Conservation (phyloP, 306 rosid genomes). For the Trichosanthes truncata region DNA sequence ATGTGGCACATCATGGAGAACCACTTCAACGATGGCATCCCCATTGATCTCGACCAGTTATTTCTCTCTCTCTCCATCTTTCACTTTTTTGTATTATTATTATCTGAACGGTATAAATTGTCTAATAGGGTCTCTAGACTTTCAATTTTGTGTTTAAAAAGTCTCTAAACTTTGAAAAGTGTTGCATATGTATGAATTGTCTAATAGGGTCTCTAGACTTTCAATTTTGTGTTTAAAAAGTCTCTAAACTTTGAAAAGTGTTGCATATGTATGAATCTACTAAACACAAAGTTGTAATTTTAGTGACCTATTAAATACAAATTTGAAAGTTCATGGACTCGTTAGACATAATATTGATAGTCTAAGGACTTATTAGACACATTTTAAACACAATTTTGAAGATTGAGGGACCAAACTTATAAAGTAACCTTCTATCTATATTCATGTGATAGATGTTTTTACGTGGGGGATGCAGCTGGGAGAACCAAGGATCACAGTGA, state of each 20-base stretch:
- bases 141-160: too few species aligned
- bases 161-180: too few species aligned
- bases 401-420: not conserved
- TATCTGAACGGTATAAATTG: not conserved
- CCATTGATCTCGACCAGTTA: conserved; percentile 77
- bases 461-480: conserved; percentile 97
- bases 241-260: too few species aligned
- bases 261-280: not conserved
- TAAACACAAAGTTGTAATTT: not conserved
- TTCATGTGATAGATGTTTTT: conserved; percentile 32
- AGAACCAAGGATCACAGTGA: conserved; percentile 78
- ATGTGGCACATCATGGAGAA: conserved; percentile 82
- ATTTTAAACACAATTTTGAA: not conserved
- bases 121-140: not conserved
- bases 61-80: conserved; percentile 14
- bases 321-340: not conserved
- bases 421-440: not conserved
- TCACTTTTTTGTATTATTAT: not conserved
- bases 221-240: too few species aligned
- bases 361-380: not conserved
- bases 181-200: too few species aligned
- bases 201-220: not conserved
- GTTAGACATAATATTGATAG: not conserved
- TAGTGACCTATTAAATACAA: too few species aligned
- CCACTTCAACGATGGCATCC: conserved; percentile 73